phyloP scores from a whole-genome alignment of 2,329 filamentous ascomycete genomes.

The Mycocentrospora acerina region DNA sequence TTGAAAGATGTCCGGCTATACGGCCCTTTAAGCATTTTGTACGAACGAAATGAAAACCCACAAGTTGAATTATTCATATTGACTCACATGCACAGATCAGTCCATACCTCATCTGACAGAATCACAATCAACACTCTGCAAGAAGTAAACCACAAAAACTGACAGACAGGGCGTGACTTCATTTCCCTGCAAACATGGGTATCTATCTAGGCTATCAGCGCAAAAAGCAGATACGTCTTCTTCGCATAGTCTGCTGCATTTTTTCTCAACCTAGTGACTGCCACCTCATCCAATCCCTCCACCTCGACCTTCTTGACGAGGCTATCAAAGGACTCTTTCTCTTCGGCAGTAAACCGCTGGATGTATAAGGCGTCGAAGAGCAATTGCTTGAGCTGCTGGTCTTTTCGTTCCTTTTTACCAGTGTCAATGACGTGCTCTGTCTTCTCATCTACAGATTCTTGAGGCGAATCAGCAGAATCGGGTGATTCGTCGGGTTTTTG shows the following conservation, averaged over 20 bases:
- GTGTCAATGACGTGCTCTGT: constrained; percentile 2
- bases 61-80: no score
- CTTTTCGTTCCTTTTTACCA: constrained; percentile 7
- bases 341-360: constrained; percentile 24
- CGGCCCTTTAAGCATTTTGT: no score
- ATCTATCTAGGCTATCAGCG: constrained; percentile 58
- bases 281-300: constrained; percentile 52
- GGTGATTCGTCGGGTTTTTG: background rate
- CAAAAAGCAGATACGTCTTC: constrained; percentile 79
- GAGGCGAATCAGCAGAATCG: background rate
- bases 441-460: no score
- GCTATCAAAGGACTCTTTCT: constrained; percentile 11
- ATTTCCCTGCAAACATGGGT: no score
- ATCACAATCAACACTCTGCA: no score
- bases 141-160: no score
- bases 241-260: constrained; percentile 77
- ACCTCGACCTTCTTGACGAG: constrained; percentile 38
- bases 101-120: no score
- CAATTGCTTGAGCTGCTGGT: constrained; percentile 40
- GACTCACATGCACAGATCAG: no score
- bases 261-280: constrained; percentile 59
- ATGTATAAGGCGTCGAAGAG: constrained; percentile 50
- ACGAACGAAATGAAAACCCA: no score
- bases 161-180: no score
- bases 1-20: no score